Percentiles rank a stretch among this genome's conserved stretches.
Conservation (phyloP, 192 early-diverging fungal species). For the Coemansia sp. region DNA sequence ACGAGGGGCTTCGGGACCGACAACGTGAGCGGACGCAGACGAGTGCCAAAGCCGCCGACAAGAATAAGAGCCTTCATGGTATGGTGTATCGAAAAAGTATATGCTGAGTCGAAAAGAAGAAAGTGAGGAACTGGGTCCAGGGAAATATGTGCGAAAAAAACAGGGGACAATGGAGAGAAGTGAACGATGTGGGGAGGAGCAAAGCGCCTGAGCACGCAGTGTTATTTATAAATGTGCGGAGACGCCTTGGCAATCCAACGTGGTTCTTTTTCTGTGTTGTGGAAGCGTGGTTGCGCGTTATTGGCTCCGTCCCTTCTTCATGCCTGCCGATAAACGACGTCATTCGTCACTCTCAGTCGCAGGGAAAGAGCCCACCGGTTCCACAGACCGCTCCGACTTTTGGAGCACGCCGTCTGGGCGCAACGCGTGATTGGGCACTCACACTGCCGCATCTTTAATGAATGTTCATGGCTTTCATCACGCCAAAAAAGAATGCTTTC, state of each 20-base stretch:
- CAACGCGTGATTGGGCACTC: neutral
- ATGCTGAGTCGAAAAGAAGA: neutral
- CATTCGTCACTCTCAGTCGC: slow-evolving; percentile 6
- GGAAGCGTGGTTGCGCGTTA: neutral
- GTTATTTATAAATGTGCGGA: slow-evolving; percentile 9
- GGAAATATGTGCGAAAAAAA: neutral
- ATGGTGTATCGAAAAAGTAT: neutral
- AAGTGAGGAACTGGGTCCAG: too few relatives aligned
- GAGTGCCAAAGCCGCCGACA: slow-evolving; percentile 94
- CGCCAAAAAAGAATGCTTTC: too few relatives aligned
- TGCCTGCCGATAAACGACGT: neutral
- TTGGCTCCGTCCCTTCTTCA: slow-evolving; percentile 3
- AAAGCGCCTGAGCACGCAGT: neutral
- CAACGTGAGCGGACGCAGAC: slow-evolving; percentile 95
- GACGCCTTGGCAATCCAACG: neutral
- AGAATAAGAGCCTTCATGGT: slow-evolving; percentile 84
- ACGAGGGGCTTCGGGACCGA: slow-evolving; percentile 97
- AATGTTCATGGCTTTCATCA: too few relatives aligned
- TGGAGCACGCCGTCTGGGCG: neutral
- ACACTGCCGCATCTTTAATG: neutral
- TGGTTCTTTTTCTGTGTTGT: neutral
- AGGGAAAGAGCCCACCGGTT: slow-evolving; percentile 5
- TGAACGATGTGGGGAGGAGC: neutral
- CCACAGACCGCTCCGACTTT: slow-evolving; percentile 1
- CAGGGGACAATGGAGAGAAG: neutral